Conservation (phyloP, 1,284 basidiomycete species). For the Meripilus lineatus region DNA sequence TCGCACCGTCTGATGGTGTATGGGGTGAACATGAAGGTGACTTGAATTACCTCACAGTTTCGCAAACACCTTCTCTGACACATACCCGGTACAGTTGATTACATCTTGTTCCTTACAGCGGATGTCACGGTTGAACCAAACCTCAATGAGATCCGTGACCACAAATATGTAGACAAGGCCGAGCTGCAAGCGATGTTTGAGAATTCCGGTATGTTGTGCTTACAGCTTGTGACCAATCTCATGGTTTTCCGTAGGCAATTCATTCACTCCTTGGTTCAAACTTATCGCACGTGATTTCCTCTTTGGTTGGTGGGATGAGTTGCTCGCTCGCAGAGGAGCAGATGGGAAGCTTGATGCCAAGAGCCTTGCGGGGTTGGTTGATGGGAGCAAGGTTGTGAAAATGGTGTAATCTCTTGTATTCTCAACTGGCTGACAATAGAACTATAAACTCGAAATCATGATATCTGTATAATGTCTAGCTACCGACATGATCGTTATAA, state of each 20-base stretch:
- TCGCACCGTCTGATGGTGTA: constrained; percentile 87
- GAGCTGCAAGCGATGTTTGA: constrained; percentile 92
- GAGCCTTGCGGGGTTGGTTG: constrained; percentile 62
- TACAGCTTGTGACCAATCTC: constrained; percentile 6
- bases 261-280: constrained; percentile 99
- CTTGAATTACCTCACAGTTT: constrained; percentile 21
- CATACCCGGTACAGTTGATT: constrained; percentile 72
- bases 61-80: constrained; percentile 8
- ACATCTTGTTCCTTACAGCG: constrained; percentile 93
- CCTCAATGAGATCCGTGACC: constrained; percentile 87
- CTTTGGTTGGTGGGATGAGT: constrained; percentile 97
- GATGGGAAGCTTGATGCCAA: constrained; percentile 65
- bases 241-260: constrained; percentile 50
- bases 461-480: too few relatives aligned
- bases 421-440: too few relatives aligned
- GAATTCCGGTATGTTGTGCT: constrained; percentile 50
- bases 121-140: constrained; percentile 87
- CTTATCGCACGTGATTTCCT: constrained; percentile 96
- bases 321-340: constrained; percentile 57
- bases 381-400: constrained; percentile 73
- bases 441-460: too few relatives aligned
- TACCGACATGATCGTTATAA: too few relatives aligned
- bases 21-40: constrained; percentile 99
- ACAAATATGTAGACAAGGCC: constrained; percentile 87
- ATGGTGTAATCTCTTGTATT: constrained; percentile 42